Evolutionary conservation across 495 filamentous ascomycete genomes (phyloP), one percentile per base, ranked within the genome.

Genomic region (Eremomyces bilateralis): DNA sequence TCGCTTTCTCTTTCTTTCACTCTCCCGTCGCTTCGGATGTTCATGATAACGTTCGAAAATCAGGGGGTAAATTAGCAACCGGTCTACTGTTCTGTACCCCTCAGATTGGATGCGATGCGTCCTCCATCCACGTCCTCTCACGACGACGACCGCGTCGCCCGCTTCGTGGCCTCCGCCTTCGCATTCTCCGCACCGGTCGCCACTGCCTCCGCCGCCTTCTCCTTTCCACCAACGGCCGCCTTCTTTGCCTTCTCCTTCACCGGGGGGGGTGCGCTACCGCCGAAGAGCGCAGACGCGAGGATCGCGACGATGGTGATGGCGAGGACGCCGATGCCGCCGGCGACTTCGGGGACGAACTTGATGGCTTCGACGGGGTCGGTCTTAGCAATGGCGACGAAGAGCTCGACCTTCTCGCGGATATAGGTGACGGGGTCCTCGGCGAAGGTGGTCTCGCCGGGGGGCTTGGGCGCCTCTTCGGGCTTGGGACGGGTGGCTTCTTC

Each of bases 301-400:
- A 91, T 42, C 37, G 73, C 64, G 30, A 84, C 57, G 43, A 90
- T 51, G 31, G 76, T 71, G 35, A 44, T 46, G 21, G 76, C 54
- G 33, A 72, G 52, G 41, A 84, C 46, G 35, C 73, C 75, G 48
- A 61, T 69, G 45, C 71, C 76, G 52, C 73, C 83, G 41, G 81
- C 80, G 46, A 91, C 71, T 53, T 93, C 90, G 39, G 90, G 90
- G 34, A 90, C 73, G 42, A 77, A 78, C 62, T 84, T 82, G 57
- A 85, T 65, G 31, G 90, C 90, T 57, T 83, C 65, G 49, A 99
- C 42, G 28, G 90, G 90, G 54, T 95, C 76, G 41, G 70, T 69
- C 65, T 84, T 74, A 54, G 71, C 76, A 46, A 93, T 74, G 40
- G 71, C 73, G 34, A 82, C 49, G 66, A 93, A 95, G 37, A 80